Evolutionary conservation across 2,329 filamentous ascomycete species (phyloP).

Genomic region (Colletotrichum karsti): DNA sequence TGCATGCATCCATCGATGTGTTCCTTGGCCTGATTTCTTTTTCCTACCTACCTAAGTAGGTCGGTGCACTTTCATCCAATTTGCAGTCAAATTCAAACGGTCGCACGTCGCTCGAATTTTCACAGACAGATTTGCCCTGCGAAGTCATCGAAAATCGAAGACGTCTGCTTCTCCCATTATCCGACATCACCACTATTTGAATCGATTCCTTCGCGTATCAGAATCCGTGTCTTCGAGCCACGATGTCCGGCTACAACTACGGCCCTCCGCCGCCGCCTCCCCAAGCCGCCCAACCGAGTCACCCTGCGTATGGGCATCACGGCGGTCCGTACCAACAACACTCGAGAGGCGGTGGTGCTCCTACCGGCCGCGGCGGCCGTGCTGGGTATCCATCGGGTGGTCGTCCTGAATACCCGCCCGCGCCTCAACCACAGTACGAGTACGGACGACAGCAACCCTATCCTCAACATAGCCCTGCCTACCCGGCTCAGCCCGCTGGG

Average conservation of each 20-base stretch:
- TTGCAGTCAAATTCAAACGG: background rate
- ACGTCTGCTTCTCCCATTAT: background rate
- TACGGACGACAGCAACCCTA: conserved; percentile 48
- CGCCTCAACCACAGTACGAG: conserved; percentile 49
- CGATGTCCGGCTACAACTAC: conserved; percentile 62
- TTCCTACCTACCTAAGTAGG: background rate
- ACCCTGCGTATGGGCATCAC: conserved; percentile 49
- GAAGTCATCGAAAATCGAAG: background rate
- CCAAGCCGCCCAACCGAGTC: conserved; percentile 39
- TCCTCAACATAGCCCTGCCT: conserved; percentile 35
- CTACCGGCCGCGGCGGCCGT: conserved; percentile 45
- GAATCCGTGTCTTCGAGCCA: background rate
- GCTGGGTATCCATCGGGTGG: conserved; percentile 47
- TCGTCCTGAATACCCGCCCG: conserved; percentile 50
- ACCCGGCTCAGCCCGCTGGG: conserved; percentile 40
- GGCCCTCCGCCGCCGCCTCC: conserved; percentile 61
- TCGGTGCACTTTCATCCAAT: background rate
- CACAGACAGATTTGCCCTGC: background rate
- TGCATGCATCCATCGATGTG: background rate
- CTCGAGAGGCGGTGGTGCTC: conserved; percentile 42
- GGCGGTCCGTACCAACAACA: conserved; percentile 47
- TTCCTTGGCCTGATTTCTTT: background rate
- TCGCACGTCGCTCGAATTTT: background rate
- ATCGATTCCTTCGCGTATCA: too few species aligned
- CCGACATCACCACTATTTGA: background rate